Evolutionary conservation across 1,284 basidiomycete species (phyloP), one percentile per base, ranked within the genome.

Genomic region (Ustilago crameri): DNA sequence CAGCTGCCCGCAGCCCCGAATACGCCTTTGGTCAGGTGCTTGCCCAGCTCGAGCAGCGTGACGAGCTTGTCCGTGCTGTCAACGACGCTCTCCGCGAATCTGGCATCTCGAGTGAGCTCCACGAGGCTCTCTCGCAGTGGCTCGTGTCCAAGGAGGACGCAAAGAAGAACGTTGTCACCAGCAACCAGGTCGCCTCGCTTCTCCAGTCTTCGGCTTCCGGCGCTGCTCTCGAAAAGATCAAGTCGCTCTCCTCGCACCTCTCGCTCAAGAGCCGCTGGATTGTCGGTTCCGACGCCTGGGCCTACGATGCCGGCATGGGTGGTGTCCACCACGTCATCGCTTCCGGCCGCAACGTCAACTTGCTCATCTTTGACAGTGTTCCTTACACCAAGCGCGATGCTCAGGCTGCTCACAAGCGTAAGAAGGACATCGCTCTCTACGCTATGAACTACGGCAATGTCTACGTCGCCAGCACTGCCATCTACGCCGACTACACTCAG

Each of bases 381-480:
- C 93, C 96, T 1, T 96, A 95, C 86, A 89, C 91, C 9, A 84
- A 88, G 41, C 90, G 92, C 50, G 71, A 83, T 52, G 60, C 75
- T 7, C 68, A 80, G 47, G 78, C 76, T 3, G 64, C 81, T 23
- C 60, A 80, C 59, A 78, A 82, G 76, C 78, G 81, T 51, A 83
- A 83, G 66, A 83, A 83, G 68, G 81, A 83, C 64, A 76, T 83
- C 41, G 81, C 76, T 37, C 68, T 83, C 30, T 99, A 99, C 82
- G 96, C 95, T 14, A 95, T 99, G 92, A 97, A 96, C 85, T 93
- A 97, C 84, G 95, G 95, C 17, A 91, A 94, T 81, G 93, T 94
- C 59, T 99, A 93, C 83, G 95, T 97, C 56, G 94, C 94, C 10
- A 93, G 92, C 79, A 89, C 96, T 38, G 96, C 96, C 7, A 90